Evolutionary conservation across 345 rosid species (phyloP), one percentile per base, ranked within the genome.

Genomic region (Combretum micranthum): DNA sequence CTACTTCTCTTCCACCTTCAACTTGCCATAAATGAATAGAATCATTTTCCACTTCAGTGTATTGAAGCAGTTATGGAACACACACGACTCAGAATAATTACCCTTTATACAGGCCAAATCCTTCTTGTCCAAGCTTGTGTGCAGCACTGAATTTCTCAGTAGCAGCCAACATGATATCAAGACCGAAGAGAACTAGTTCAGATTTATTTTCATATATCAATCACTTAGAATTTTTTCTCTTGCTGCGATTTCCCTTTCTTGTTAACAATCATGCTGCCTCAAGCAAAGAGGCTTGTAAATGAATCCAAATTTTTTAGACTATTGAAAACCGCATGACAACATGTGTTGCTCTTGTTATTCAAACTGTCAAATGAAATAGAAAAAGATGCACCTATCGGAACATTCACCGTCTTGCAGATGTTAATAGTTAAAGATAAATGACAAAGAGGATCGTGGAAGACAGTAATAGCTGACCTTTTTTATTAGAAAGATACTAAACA

Each of bases 31-130:
- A 60, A 6, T 16, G 32, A 45, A 46, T 45, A 10, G 19, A 50
- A 50, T 50, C 13, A 48, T 21, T 48, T 18, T n/a, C 17, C 32
- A 21, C 47, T 18, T 44, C 9, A 18, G 16, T 19, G 2, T 3
- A 14, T 10, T 19, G 2, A 15, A 15, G 13, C 12, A 59, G 11
- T 10, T 0, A 32, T 3, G 7, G 25, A 46, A 39, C 17, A 4
- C 39, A 32, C 32, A 3, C 9, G 39, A 9, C 9, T 32, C 9
- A 32, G 26, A 45, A 0, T 4, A 15, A 8, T 43, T 45, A 48
- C 64, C 66, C 57, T 67, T 39, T 65, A 61, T 2, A 50, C 68
- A 32, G 69, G 55, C 73, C 73, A 64, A 69, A 69, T 2, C 73
- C 68, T 15, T 68, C 73, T 15, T 59, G 42, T 17, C 69, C 73